Evolutionary conservation across 2,329 filamentous ascomycete species (phyloP).

Genomic region (Cytospora leucostoma): DNA sequence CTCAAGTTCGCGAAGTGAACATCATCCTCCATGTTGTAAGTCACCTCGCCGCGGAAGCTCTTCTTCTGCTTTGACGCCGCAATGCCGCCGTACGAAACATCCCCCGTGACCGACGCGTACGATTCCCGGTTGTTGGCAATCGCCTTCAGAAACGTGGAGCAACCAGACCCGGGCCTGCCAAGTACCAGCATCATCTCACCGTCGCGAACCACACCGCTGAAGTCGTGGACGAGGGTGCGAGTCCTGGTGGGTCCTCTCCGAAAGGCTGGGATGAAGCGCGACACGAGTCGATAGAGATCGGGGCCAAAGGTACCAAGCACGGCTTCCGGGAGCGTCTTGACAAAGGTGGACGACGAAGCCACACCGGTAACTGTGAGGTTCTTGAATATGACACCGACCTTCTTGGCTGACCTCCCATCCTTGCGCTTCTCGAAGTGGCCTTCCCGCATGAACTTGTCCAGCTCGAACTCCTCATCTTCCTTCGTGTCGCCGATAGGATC

Average conservation of each 20-base stretch:
- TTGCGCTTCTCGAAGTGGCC: slow-evolving; percentile 75
- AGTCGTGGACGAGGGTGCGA: slow-evolving; percentile 47
- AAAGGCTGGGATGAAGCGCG: slow-evolving; percentile 39
- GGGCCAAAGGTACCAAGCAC: slow-evolving; percentile 79
- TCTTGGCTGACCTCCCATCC: slow-evolving; percentile 69
- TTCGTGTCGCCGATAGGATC: slow-evolving; percentile 38
- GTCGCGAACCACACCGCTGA: slow-evolving; percentile 56
- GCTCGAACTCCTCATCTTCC: slow-evolving; percentile 63
- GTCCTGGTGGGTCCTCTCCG: slow-evolving; percentile 14
- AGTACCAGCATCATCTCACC: slow-evolving; percentile 61
- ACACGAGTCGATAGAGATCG: slow-evolving; percentile 68
- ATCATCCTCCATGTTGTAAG: slow-evolving; percentile 65
- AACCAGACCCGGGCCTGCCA: slow-evolving; percentile 59
- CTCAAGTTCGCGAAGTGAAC: slow-evolving; percentile 69
- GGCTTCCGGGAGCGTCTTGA: slow-evolving; percentile 72
- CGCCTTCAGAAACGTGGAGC: slow-evolving; percentile 58
- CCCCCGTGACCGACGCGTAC: slow-evolving; percentile 65
- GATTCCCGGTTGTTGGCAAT: slow-evolving; percentile 69
- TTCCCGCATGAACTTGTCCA: slow-evolving; percentile 70
- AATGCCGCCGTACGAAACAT: slow-evolving; percentile 62
- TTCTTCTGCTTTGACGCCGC: slow-evolving; percentile 49
- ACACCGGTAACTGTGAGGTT: slow-evolving; percentile 74
- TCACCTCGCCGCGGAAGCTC: slow-evolving; percentile 61
- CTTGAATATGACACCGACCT: slow-evolving; percentile 76
- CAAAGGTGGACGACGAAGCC: slow-evolving; percentile 66